Base-by-base conservation (phyloP, 2,329 filamentous ascomycete genomes). In the Waltergamsia citrina region DNA sequence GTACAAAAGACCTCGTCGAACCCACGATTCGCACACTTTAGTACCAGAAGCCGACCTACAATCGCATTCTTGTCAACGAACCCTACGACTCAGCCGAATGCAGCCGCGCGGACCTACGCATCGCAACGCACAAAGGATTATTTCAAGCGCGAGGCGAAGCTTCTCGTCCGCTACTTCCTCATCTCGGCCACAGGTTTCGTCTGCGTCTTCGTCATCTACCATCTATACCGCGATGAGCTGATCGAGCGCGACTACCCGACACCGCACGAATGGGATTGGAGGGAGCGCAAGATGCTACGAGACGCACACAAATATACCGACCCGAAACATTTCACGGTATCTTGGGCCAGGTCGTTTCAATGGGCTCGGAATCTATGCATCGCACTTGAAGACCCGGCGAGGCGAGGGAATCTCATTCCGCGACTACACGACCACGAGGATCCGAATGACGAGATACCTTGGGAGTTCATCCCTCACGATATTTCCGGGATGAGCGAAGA, bases 231-330 rank as follows among this genome's bases (percentile, higher is more conserved):
- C 49, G 80, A 88, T 48, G 85, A 94, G 56, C 63, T 69, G 39
- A 65, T 85, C 29, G 87, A 95, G 59, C 71, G 80, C 31, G 65
- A 72, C 34, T 85, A 80, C 52, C 87, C 87, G 0, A 88, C 85
- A 2, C 88, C 90, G 2, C 71, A 74, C 18, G 88, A 94, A 53
- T 95, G 88, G 86, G 64, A 64, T 0, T 81, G 78, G 54, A 59
- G 75, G 42, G 85, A 81, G 29, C 69, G 86, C 17, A 74, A 81
- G 57, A 65, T 69, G 25, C 68, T 84, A 41, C 72, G 85, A 26
- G 70, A 73, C 33, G 82, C 81, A 4, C 71, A 70, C 35, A 67
- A 71, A 33, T 66, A 76, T 28, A 66, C 69, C 11, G 67, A 73
- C 9, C 62, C 71, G n/a, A 65, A 62, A 18, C 59, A 28, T 22